phyloP scores from a whole-genome alignment of 192 early-diverging fungal genomes.

The Paraglomus occultum region DNA sequence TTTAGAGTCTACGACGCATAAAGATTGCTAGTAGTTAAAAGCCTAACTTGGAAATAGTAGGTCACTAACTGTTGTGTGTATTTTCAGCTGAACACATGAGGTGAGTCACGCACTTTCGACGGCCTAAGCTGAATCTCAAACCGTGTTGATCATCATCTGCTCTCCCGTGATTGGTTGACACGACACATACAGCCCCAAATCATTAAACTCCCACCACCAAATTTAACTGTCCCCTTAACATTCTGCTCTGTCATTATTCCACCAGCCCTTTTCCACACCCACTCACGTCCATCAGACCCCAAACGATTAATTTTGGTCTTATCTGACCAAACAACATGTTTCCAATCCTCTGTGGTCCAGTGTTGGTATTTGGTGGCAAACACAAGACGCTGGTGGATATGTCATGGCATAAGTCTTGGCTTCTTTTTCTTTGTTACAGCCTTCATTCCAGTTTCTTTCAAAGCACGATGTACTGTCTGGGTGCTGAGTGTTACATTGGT shows the following conservation, averaged over 20 bases:
- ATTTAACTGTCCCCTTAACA: conserved; percentile 33
- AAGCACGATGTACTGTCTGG: neutral
- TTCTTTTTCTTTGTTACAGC: neutral
- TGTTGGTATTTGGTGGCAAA: conserved; percentile 30
- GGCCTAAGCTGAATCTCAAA: too few species aligned
- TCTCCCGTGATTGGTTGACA: too few species aligned
- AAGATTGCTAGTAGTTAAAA: too few species aligned
- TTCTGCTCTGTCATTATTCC: conserved; percentile 6
- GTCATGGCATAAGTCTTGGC: neutral
- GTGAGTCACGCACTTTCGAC: too few species aligned
- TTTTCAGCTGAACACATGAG: too few species aligned
- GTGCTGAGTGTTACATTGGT: too few species aligned
- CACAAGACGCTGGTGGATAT: conserved; percentile 2
- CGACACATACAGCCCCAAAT: too few species aligned
- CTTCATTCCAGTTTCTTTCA: neutral
- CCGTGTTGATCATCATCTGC: too few species aligned
- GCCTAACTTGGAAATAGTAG: too few species aligned
- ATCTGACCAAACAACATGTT: conserved; percentile 39
- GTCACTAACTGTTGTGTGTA: too few species aligned
- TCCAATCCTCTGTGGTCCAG: conserved; percentile 42
- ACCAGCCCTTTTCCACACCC: conserved; percentile 23
- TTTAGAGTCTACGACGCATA: too few species aligned
- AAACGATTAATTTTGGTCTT: conserved; percentile 43
- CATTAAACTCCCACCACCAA: neutral
- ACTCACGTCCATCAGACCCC: conserved; percentile 37